Percentiles rank a stretch among this genome's conserved stretches.
Conservation (phyloP, 371 early-diverging fungal species). For the Smittium culicis region DNA sequence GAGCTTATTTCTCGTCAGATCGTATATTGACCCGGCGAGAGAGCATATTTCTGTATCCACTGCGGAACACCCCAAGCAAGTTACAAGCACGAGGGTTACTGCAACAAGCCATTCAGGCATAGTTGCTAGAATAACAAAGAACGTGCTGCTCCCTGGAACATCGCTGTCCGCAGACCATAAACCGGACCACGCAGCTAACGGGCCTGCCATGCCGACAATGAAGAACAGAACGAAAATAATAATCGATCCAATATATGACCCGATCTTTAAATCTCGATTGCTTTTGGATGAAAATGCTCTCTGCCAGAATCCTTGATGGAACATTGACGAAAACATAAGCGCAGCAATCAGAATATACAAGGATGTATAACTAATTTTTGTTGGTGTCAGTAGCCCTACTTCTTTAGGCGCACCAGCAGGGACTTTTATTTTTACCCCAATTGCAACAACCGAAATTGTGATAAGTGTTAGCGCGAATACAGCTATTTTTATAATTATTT, state of each 20-base stretch:
- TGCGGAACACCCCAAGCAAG: conserved; percentile 32
- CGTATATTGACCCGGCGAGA: conserved; percentile 31
- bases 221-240: conserved; percentile 25
- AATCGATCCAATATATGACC: conserved; percentile 27
- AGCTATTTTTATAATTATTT: too few relatives aligned
- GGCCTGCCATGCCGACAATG: conserved; percentile 31
- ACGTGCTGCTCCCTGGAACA: conserved; percentile 28
- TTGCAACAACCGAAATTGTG: conserved; percentile 25
- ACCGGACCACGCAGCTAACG: conserved; percentile 33
- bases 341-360: conserved; percentile 32
- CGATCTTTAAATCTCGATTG: conserved; percentile 28
- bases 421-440: conserved; percentile 28
- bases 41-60: conserved; percentile 33
- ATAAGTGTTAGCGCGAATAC: conserved; percentile 19
- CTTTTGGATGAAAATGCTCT: conserved; percentile 33
- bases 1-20: conserved; percentile 24
- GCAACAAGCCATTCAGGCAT: conserved; percentile 30
- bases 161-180: conserved; percentile 29
- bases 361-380: conserved; percentile 34
- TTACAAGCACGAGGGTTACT: conserved; percentile 28
- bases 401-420: conserved; percentile 23
- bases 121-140: conserved; percentile 30
- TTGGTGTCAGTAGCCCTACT: conserved; percentile 32
- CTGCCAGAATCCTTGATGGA: conserved; percentile 37
- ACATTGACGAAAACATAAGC: conserved; percentile 31